Percentiles rank a stretch among this genome's conserved stretches.
phyloP scores from a whole-genome alignment of 2,329 filamentous ascomycete species.

The Trichoderma pleuroti region DNA sequence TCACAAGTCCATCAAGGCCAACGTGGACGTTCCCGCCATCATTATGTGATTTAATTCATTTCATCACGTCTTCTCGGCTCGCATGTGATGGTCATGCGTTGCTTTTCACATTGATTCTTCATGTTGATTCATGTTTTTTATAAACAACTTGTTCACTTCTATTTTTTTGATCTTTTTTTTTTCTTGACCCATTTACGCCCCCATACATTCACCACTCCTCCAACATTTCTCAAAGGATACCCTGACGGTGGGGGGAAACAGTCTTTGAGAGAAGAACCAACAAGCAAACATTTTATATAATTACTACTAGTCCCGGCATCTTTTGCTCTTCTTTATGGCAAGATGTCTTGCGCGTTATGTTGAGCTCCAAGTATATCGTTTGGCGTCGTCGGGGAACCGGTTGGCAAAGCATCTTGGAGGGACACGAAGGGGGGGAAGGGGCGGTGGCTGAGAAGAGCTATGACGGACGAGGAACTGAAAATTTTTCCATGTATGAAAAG shows the following conservation, averaged over 20 bases:
- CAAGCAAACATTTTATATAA: constrained; percentile 12
- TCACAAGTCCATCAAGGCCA: constrained; percentile 98
- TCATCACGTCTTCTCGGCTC: neutral
- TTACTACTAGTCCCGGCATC: constrained; percentile 16
- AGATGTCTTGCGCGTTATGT: constrained; percentile 14
- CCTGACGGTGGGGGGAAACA: constrained; percentile 15
- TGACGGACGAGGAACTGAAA: constrained; percentile 15
- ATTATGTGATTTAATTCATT: constrained; percentile 53
- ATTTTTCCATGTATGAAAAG: constrained; percentile 15
- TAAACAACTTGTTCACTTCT: neutral
- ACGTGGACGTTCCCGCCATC: constrained; percentile 77
- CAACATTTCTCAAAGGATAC: constrained; percentile 15
- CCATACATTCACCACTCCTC: constrained; percentile 17
- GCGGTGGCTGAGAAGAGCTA: constrained; percentile 13
- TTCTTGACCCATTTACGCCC: constrained; percentile 1
- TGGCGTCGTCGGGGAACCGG: constrained; percentile 22
- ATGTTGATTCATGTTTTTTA: neutral
- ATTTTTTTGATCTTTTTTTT: neutral
- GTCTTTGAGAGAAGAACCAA: constrained; percentile 13
- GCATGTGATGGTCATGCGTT: neutral
- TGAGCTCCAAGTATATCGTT: constrained; percentile 15
- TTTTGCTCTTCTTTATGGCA: neutral
- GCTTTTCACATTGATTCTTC: neutral
- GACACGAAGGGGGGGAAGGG: neutral
- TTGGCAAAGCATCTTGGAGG: constrained; percentile 17